A percentile compares a stretch with the other conserved stretches of the same genome.
These are phyloP conservation scores for Myriosclerotinia scirpicola DNA, from an alignment of 2,329 filamentous ascomycete genomes.

Conservation along the genomic window DNA sequence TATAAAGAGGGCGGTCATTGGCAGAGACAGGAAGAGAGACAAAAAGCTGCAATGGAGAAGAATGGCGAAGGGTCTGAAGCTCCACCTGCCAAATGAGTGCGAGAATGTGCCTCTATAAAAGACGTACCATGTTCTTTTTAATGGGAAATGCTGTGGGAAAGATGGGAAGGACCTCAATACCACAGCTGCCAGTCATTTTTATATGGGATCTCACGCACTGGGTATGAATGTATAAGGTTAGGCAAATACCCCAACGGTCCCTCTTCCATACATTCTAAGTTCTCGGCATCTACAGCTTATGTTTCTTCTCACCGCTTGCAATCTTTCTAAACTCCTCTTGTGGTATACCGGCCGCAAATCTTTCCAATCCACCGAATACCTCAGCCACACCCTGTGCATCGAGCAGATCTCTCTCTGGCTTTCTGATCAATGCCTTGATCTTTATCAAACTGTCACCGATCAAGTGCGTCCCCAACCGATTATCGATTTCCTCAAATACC, in stretches of 20 bases:
- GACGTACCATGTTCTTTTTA: not conserved
- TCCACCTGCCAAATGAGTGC: conserved; percentile 3
- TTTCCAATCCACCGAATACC: conserved; percentile 80
- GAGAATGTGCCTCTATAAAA: not conserved
- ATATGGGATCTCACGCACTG: not conserved
- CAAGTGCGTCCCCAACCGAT: conserved; percentile 76
- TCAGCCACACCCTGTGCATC: conserved; percentile 79
- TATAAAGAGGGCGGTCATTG: conserved; percentile 87
- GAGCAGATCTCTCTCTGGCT: conserved; percentile 68
- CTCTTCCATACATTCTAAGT: conserved; percentile 19
- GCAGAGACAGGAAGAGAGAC: conserved; percentile 66
- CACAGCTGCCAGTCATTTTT: not conserved
- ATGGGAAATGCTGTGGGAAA: not conserved
- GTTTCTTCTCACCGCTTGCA: conserved; percentile 84
- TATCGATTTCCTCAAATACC: conserved; percentile 78
- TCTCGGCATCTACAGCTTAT: conserved; percentile 68
- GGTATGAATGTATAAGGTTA: conserved; percentile 11
- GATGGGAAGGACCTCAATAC: not conserved
- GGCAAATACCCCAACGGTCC: not conserved
- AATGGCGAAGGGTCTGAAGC: conserved; percentile 4
- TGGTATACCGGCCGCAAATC: conserved; percentile 66
- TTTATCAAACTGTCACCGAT: conserved; percentile 74
- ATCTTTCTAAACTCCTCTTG: conserved; percentile 87
- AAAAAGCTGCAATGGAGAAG: conserved; percentile 21
- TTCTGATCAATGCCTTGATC: conserved; percentile 81